Conservation (phyloP, 2,329 filamentous ascomycete genomes). For the Arthrobotrys sphaeroides region DNA sequence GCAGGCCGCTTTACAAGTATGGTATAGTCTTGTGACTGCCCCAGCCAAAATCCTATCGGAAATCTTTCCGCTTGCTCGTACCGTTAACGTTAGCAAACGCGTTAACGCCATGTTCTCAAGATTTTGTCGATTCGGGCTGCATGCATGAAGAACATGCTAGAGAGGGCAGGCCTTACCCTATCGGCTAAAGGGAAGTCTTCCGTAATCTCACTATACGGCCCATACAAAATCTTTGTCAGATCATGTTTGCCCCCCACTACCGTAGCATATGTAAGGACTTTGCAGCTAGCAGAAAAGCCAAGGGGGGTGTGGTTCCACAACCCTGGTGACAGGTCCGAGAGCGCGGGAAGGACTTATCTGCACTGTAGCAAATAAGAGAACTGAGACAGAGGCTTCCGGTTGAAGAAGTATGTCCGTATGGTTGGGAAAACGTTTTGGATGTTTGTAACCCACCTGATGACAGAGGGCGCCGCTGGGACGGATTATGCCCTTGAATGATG, state of each 20-base stretch:
- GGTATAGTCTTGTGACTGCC: too few species aligned
- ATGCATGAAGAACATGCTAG: not conserved
- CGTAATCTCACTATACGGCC: slow-evolving; percentile 12
- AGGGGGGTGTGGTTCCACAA: not conserved
- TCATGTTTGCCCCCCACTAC: not conserved
- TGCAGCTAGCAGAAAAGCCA: not conserved
- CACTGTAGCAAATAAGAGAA: slow-evolving; percentile 12
- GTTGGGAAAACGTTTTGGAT: not conserved
- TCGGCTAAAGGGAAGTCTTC: not conserved
- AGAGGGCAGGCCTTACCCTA: slow-evolving; percentile 5
- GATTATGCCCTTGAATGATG: not conserved
- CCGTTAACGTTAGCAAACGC: slow-evolving; percentile 10
- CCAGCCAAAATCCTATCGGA: slow-evolving; percentile 14
- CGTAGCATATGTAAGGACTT: not conserved
- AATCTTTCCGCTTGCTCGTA: slow-evolving; percentile 16
- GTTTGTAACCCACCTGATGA: slow-evolving; percentile 7
- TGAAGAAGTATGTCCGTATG: slow-evolving; percentile 43
- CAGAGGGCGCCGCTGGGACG: not conserved
- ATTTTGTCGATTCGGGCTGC: too few species aligned
- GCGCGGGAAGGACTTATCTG: not conserved
- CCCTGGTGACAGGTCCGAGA: not conserved
- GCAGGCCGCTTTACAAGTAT: too few species aligned
- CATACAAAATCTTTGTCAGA: slow-evolving; percentile 22
- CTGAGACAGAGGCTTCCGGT: slow-evolving; percentile 13
- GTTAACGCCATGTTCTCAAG: too few species aligned